Conservation (phyloP, 306 rosid genomes). For the Malus domestica region DNA sequence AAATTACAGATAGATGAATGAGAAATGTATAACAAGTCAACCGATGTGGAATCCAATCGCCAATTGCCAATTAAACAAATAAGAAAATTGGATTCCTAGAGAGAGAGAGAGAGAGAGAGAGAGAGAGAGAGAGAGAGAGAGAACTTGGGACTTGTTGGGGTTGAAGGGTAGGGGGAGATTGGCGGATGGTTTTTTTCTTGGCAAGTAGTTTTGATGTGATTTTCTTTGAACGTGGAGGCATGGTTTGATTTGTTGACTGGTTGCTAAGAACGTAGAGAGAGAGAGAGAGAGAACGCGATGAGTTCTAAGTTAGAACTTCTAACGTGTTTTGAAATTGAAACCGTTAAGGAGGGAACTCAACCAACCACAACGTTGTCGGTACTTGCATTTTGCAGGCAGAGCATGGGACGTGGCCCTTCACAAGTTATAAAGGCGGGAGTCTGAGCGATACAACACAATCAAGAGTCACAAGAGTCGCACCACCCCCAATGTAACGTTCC, state of each 20-base stretch:
- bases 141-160: not conserved
- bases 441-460: too few species aligned
- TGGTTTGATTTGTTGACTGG: constrained; percentile 25
- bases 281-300: not conserved
- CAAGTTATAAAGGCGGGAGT: not conserved
- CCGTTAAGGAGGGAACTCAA: constrained; percentile 37
- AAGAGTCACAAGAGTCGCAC: not conserved
- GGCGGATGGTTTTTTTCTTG: constrained; percentile 23
- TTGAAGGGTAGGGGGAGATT: constrained; percentile 34
- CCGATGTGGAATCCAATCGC: not conserved
- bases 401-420: not conserved
- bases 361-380: not conserved
- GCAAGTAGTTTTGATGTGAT: constrained; percentile 18
- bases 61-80: not conserved
- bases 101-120: not conserved
- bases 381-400: not conserved
- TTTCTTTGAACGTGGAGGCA: constrained; percentile 23
- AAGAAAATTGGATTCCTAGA: not conserved
- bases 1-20: constrained; percentile 2
- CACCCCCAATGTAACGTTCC: too few species aligned
- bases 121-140: not conserved
- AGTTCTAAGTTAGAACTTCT: too few species aligned
- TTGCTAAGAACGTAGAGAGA: constrained; percentile 12
- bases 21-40: not conserved
- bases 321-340: constrained; percentile 43